phyloP scores from a whole-genome alignment of 2,329 filamentous ascomycete genomes.

The Fonsecaea pugnacius region DNA sequence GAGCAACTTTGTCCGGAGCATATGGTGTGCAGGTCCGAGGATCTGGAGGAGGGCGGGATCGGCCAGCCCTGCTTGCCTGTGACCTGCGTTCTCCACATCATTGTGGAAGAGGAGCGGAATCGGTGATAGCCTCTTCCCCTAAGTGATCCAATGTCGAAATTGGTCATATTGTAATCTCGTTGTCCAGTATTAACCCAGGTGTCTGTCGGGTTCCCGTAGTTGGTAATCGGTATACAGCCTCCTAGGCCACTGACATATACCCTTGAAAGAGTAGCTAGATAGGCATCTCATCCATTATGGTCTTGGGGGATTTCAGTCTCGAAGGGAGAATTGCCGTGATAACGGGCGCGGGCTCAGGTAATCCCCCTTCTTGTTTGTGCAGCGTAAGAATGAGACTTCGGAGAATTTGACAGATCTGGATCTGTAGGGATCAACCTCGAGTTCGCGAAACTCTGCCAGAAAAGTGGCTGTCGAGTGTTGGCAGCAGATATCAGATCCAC shows the following conservation, averaged over 20 bases:
- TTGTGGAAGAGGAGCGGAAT: not conserved
- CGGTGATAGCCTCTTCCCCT: conserved; percentile 1
- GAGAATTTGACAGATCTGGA: conserved; percentile 2
- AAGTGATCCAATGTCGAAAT: conserved; percentile 4
- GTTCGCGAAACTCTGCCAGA: conserved; percentile 37
- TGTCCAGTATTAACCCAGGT: not conserved
- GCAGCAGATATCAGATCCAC: not conserved
- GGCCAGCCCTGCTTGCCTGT: too few species aligned
- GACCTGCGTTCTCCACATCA: too few species aligned
- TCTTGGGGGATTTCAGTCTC: conserved; percentile 12
- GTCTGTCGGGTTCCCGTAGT: not conserved
- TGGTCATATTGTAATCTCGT: not conserved
- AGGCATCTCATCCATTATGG: not conserved
- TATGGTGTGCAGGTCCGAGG: not conserved
- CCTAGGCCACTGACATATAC: not conserved
- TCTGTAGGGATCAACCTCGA: conserved; percentile 41
- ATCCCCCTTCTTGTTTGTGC: conserved; percentile 18
- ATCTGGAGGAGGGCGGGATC: not conserved
- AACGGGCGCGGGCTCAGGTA: conserved; percentile 42
- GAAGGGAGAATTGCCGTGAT: conserved; percentile 39
- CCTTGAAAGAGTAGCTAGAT: not conserved
- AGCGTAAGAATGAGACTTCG: not conserved
- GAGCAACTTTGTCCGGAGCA: not conserved
- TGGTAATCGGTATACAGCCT: not conserved
- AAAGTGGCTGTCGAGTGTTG: not conserved